Conservation (phyloP, 441 rosid species). For the Iberis amara region DNA sequence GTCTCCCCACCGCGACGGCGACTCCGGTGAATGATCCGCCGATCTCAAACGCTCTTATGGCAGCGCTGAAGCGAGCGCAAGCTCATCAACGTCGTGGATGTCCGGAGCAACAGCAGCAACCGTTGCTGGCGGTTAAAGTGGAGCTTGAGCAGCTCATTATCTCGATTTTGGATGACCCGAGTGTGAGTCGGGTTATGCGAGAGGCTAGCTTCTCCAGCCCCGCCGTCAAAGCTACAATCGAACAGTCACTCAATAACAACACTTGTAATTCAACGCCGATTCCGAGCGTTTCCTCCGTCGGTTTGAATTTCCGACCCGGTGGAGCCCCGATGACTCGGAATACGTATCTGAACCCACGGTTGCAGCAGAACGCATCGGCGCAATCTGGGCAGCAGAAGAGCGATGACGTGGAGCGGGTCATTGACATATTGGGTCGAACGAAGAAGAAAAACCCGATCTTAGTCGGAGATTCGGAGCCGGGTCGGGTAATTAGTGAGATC, state of each 20-base stretch:
- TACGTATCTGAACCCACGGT: conserved; percentile 63
- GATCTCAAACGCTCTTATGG: conserved; percentile 94
- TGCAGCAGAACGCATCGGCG: conserved; percentile 41
- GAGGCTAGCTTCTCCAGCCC: conserved; percentile 98
- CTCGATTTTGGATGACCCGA: conserved; percentile 93
- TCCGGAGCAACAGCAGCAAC: conserved; percentile 97
- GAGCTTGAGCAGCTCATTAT: conserved; percentile 92
- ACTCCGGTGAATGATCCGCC: conserved; percentile 64
- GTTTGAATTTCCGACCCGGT: conserved; percentile 54
- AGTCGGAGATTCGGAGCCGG: conserved; percentile 83
- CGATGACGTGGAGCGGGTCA: conserved; percentile 60
- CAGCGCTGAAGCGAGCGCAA: conserved; percentile 92
- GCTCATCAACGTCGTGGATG: conserved; percentile 97
- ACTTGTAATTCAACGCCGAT: conserved; percentile 23
- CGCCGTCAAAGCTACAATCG: conserved; percentile 83
- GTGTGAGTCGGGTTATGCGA: conserved; percentile 92
- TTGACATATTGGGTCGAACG: conserved; percentile 54
- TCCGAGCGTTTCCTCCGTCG: conserved; percentile 38
- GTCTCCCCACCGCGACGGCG: conserved; percentile 62
- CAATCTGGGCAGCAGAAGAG: conserved; percentile 42
- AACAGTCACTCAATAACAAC: conserved; percentile 52
- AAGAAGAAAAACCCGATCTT: conserved; percentile 79
- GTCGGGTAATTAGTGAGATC: conserved; percentile 58
- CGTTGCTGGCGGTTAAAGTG: conserved; percentile 81
- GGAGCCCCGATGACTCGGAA: conserved; percentile 34